Evolutionary conservation across 768 basidiomycete species (phyloP).

Genomic region (Erythrobasidium yunnanense): DNA sequence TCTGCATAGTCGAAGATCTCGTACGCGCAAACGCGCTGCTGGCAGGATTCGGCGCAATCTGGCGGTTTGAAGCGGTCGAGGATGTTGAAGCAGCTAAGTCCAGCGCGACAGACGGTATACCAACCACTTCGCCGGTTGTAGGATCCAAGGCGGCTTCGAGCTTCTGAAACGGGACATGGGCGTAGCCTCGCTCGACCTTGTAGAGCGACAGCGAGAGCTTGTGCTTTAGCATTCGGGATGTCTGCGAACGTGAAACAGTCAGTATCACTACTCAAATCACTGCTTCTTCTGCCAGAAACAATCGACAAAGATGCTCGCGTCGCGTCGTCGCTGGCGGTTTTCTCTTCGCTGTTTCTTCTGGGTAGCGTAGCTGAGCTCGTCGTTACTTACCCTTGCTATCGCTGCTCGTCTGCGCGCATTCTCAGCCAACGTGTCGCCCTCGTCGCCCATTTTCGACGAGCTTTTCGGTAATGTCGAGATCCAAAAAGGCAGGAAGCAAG

Average conservation of each 20-base stretch:
- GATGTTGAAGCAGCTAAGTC: not conserved
- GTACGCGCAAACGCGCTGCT: too few species aligned
- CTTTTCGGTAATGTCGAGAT: too few species aligned
- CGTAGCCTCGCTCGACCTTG: constrained; percentile 34
- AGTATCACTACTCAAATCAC: not conserved
- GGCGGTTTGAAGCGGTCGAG: not conserved
- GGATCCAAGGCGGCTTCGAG: constrained; percentile 31
- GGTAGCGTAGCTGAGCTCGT: too few species aligned
- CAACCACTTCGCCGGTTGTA: constrained; percentile 5
- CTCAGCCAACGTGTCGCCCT: too few species aligned
- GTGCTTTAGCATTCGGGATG: constrained; percentile 32
- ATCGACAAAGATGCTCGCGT: not conserved
- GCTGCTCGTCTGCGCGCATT: too few species aligned
- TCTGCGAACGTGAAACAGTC: constrained; percentile 29
- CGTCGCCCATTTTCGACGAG: too few species aligned
- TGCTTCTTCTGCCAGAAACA: not conserved
- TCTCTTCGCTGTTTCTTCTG: too few species aligned
- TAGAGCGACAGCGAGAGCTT: constrained; percentile 33
- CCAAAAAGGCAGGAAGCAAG: too few species aligned
- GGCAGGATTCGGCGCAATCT: too few species aligned
- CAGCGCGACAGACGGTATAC: not conserved
- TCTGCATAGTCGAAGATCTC: too few species aligned
- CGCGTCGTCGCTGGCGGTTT: not conserved
- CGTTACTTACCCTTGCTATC: too few species aligned
- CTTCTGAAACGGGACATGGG: constrained; percentile 29